Evolutionary conservation across 2,329 filamentous ascomycete genomes (phyloP), one percentile per base, ranked within the genome.

Genomic region (Laburnicola sp.): DNA sequence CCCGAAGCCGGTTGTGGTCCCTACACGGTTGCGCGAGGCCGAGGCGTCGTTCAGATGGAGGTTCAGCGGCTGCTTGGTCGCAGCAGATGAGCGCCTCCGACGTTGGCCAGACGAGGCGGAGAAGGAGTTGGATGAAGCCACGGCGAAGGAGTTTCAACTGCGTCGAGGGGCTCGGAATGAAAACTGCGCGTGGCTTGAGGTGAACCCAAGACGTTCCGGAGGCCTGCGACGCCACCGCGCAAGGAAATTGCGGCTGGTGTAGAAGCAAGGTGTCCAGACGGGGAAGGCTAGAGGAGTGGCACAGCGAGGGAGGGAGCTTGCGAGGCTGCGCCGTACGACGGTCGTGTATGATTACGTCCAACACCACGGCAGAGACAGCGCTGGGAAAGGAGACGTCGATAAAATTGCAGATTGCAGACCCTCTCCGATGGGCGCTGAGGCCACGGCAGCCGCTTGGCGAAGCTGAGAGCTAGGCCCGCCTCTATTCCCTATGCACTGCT

Each of bases 41-140:
- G 60, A 48, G 42, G 32, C 56, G 44, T 69, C 63, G 44, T 64
- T 59, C 26, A 70, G 63, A 42, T 66, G 63, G 45, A 73, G 61
- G 34, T 63, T 65, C 27, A 69, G 69, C 49, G 63, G 66, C 36
- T 71, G 64, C 58, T 60, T 69, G 16, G 16, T 16, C 36, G 69
- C 69, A 54, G 70, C 71, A 48, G 71, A 74, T 27, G 70, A 73
- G 58, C 71, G 70, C 65, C 71, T 64, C 57, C 71, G 70, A 59
- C 71, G 70, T 66, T 73, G 70, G 62, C 68, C 69, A 64, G 66
- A 58, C 46, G 65, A 63, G 64, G 67, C 65, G 62, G 68, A 64
- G 53, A 70, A 70, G 53, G 69, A 69, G 37, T 63, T 64, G 56
- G 66, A 64, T 50, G 70, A 70, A 68, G 71, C 71, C 71, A 74